A percentile compares a stretch with the other conserved stretches of the same genome.
Conservation (phyloP, 2,329 filamentous ascomycete species). For the Elsinoe batatas region DNA sequence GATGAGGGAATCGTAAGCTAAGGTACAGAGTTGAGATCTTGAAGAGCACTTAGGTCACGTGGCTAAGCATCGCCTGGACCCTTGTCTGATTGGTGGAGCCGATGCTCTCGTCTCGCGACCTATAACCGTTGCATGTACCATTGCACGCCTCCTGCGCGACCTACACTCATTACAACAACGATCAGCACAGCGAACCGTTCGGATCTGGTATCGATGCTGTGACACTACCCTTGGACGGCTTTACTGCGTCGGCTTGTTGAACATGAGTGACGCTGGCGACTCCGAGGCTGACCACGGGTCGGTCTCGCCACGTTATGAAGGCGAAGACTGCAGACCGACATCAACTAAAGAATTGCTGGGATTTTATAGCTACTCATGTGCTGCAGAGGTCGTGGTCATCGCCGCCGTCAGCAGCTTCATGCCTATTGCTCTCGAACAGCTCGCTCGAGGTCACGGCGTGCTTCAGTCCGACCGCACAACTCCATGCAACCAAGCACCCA, state of each 20-base stretch:
- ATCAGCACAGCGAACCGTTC: neutral
- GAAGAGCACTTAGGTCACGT: too few species aligned
- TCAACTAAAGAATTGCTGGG: slow-evolving; percentile 78
- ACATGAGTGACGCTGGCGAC: slow-evolving; percentile 5
- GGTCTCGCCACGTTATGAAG: slow-evolving; percentile 51
- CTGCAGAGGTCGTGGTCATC: slow-evolving; percentile 90
- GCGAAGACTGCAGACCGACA: slow-evolving; percentile 81
- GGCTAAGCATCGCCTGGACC: too few species aligned
- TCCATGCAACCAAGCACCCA: slow-evolving; percentile 50
- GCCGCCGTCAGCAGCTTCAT: slow-evolving; percentile 59
- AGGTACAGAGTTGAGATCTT: too few species aligned
- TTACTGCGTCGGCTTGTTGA: neutral
- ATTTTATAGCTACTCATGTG: slow-evolving; percentile 96
- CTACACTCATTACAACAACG: neutral
- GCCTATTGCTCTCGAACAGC: slow-evolving; percentile 85
- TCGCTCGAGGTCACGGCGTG: slow-evolving; percentile 85
- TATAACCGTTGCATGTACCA: too few species aligned
- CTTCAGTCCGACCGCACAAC: slow-evolving; percentile 65
- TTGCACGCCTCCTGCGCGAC: too few species aligned
- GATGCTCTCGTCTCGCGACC: neutral
- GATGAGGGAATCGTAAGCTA: too few species aligned
- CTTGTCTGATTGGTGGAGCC: neutral
- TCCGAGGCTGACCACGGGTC: slow-evolving; percentile 3
- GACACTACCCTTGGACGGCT: neutral
- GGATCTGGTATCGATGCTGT: neutral